Conservation (phyloP, 1,284 basidiomycete genomes). For the Athelia sp. region DNA sequence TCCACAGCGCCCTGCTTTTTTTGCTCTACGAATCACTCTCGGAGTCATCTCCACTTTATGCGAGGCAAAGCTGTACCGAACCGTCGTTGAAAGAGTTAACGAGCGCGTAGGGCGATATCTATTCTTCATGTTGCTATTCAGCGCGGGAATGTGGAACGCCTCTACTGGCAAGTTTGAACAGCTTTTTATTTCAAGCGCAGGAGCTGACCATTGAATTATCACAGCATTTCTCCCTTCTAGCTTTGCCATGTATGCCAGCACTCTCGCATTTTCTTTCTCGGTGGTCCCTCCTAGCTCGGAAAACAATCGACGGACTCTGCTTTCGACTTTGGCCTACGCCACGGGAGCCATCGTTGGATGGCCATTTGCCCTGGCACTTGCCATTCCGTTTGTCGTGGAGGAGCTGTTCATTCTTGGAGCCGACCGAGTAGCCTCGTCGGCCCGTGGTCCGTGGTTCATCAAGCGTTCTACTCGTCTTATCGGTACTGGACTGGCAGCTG, state of each 20-base stretch:
- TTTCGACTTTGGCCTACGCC: constrained; percentile 72
- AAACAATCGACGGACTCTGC: constrained; percentile 51
- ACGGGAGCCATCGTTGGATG: constrained; percentile 89
- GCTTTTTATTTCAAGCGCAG: constrained; percentile 4
- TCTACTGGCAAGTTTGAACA: constrained; percentile 56
- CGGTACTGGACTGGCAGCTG: constrained; percentile 50
- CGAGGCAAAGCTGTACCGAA: constrained; percentile 85
- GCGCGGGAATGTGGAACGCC: constrained; percentile 93
- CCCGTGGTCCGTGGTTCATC: constrained; percentile 50
- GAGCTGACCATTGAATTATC: constrained; percentile 2
- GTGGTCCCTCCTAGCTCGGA: constrained; percentile 63
- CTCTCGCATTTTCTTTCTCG: constrained; percentile 76
- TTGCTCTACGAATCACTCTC: constrained; percentile 79
- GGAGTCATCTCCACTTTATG: constrained; percentile 71
- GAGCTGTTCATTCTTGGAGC: constrained; percentile 79
- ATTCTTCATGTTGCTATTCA: constrained; percentile 80
- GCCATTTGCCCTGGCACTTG: constrained; percentile 89
- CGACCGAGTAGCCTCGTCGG: constrained; percentile 58
- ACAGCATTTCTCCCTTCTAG: constrained; percentile 90
- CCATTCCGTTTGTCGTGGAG: constrained; percentile 88
- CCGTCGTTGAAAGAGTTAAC: constrained; percentile 80
- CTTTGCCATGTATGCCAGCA: constrained; percentile 90
- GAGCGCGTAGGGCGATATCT: constrained; percentile 89
- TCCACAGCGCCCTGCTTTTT: constrained; percentile 76
- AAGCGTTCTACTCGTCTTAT: constrained; percentile 62